phyloP scores from a whole-genome alignment of 441 rosid genomes.

The Metrosideros polymorpha region DNA sequence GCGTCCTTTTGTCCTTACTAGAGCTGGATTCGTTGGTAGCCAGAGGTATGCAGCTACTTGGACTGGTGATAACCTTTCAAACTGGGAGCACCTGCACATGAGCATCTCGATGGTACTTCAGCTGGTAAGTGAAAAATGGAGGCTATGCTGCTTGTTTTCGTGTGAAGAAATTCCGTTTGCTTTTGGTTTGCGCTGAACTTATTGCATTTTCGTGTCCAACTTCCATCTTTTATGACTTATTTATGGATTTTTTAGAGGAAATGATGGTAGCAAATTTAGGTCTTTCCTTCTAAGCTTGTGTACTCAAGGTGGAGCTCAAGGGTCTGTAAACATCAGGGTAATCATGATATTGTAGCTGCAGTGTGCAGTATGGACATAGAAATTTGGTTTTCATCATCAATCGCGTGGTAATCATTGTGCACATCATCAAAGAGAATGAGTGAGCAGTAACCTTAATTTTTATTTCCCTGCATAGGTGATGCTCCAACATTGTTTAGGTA shows the following conservation, averaged over 20 bases:
- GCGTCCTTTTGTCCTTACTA: conserved; percentile 92
- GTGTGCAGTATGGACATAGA: neutral
- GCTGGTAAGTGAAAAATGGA: conserved; percentile 48
- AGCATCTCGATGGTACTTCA: conserved; percentile 90
- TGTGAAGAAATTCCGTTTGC: neutral
- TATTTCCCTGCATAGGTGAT: neutral
- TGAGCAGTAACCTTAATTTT: neutral
- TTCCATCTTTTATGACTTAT: neutral
- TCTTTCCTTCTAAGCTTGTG: neutral
- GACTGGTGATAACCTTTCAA: conserved; percentile 96
- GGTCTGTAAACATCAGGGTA: neutral
- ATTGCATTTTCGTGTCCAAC: neutral
- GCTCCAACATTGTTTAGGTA: neutral
- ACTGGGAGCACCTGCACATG: conserved; percentile 93
- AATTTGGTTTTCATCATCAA: neutral
- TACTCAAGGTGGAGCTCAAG: neutral
- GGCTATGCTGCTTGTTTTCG: neutral
- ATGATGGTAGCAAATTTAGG: neutral
- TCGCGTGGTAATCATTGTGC: neutral
- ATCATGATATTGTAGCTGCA: neutral
- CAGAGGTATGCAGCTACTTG: conserved; percentile 94
- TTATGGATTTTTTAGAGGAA: neutral
- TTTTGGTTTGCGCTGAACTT: neutral
- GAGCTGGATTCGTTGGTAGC: conserved; percentile 94
- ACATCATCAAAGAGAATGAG: neutral